Evolutionary conservation across 2,329 filamentous ascomycete genomes (phyloP).

Genomic region (Alternaria metachromatica): DNA sequence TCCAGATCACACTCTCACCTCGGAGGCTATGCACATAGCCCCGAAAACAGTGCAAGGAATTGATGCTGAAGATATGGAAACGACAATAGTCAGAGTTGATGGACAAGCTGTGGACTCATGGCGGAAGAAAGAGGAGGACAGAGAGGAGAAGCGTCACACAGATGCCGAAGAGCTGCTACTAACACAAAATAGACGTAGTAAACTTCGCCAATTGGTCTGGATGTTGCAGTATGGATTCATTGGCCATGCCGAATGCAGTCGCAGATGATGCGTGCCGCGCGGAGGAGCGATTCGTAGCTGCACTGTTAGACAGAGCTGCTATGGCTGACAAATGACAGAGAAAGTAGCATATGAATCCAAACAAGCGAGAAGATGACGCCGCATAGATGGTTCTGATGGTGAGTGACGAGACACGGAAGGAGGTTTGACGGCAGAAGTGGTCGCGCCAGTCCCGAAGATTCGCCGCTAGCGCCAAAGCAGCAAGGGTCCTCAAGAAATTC

Average conservation of each 20-base stretch:
- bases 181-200: background rate
- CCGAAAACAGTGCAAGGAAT: background rate
- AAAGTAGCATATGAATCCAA: background rate
- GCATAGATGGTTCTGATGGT: background rate
- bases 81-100: background rate
- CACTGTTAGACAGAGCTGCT: background rate
- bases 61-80: background rate
- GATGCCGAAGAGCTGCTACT: background rate
- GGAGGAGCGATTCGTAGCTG: background rate
- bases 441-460: slow-evolving; percentile 21
- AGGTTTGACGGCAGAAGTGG: slow-evolving; percentile 5
- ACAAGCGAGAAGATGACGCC: rapidly evolving
- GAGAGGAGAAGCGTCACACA: rapidly evolving
- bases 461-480: slow-evolving; percentile 21
- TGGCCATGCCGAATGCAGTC: background rate
- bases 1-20: background rate
- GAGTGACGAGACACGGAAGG: background rate
- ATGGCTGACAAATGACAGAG: background rate
- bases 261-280: background rate
- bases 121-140: background rate
- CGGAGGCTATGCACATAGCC: background rate
- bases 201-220: background rate
- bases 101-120: background rate
- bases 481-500: slow-evolving; percentile 31
- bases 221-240: background rate